Evolutionary conservation across 2,329 filamentous ascomycete genomes (phyloP).

Genomic region (Phialophora tarda): DNA sequence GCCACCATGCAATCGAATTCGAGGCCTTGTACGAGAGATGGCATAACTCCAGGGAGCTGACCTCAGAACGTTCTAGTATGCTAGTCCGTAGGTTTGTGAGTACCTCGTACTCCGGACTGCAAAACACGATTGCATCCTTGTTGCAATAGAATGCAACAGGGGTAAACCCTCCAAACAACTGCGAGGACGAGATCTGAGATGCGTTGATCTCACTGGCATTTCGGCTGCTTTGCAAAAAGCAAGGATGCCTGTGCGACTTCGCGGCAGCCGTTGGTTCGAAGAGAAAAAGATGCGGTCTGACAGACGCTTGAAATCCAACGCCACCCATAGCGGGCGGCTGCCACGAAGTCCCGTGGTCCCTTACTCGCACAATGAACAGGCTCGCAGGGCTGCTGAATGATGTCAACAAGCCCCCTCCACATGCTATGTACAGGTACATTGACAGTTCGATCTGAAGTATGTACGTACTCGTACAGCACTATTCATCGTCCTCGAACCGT

Average conservation of each 20-base stretch:
- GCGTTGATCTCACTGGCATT: conserved; percentile 5
- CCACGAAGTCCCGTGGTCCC: background rate
- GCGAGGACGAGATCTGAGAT: conserved; percentile 4
- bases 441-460: background rate
- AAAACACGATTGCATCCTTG: conserved; percentile 14
- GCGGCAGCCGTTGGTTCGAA: background rate
- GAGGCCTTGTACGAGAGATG: background rate
- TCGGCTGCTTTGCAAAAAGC: background rate
- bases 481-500: background rate
- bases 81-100: too few species aligned
- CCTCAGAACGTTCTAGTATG: background rate
- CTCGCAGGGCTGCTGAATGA: background rate
- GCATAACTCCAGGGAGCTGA: background rate
- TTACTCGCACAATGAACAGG: too few species aligned
- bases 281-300: background rate
- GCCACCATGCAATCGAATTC: background rate
- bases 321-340: background rate
- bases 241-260: background rate
- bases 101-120: too few species aligned
- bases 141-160: background rate
- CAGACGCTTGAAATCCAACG: background rate
- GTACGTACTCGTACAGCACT: background rate
- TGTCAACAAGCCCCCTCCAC: background rate
- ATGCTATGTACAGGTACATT: background rate
- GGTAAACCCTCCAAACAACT: background rate